Evolutionary conservation across 2,329 filamentous ascomycete species (phyloP), one percentile per base, ranked within the genome.

Genomic region (Pestalotiopsis sp.): DNA sequence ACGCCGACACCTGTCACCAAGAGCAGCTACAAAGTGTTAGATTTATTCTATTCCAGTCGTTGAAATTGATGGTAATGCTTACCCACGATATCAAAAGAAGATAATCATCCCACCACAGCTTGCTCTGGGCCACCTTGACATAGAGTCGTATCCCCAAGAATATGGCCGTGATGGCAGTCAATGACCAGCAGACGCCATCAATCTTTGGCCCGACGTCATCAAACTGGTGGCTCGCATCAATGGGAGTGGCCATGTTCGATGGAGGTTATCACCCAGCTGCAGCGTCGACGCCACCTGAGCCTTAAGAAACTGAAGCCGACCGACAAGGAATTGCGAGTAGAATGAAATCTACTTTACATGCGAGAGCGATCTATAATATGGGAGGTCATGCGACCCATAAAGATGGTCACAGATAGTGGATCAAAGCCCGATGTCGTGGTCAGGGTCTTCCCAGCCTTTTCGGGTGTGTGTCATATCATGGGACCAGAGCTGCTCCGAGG

Each of bases 51-150:
- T 1, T 3, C 6, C 1, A 9, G 13, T 3, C 1, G 10, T 30
- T 3, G 30, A 52, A 44, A 3, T 26, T 35, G 30, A 61, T 22
- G 17, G 14, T n/a, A 38, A 7, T 55, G 20, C 65, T 67, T 58
- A 69, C 68, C 65, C 68, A 69, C 30, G 68, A 67, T 38, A 61
- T 57, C n/a, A 40, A 3, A 20, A 69, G 57, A 4, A 69, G 20
- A 30, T 65, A 57, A 38, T 67, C 68, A 40, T 69, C 68, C 64
- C 65, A 69, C 68, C 68, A 67, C 22, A 67, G 24, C 39, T 64
- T 61, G 30, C 35, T 55, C 11, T 22, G 40, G 1, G 65, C 62
- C 10, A 20, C 3, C 44, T 57, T 67, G 44, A 66, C 48, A 14
- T 69, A 69, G 17, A 69, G 20, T 17, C 68, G 60, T 11, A 57